Percentiles rank a stretch among this genome's conserved stretches.
Evolutionary conservation across 441 rosid genomes (phyloP).

Genomic region (Isatis lusitanica): DNA sequence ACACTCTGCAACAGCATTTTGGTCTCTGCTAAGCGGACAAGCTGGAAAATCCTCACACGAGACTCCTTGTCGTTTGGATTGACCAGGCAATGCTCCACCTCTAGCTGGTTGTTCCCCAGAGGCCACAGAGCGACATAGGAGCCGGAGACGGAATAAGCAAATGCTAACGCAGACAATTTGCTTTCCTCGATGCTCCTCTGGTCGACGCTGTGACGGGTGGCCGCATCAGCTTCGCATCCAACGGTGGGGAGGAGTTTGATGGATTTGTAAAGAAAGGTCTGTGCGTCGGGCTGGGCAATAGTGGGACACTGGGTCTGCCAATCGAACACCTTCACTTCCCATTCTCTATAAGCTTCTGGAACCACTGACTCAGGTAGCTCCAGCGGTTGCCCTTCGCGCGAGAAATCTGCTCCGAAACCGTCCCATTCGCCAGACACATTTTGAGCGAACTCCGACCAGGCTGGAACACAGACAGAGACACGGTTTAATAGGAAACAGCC

Average conservation of each 20-base stretch:
- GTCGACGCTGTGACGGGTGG: conserved; percentile 64
- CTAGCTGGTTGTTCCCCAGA: conserved; percentile 42
- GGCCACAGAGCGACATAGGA: conserved; percentile 77
- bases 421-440: conserved; percentile 96
- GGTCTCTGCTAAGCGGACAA: conserved; percentile 40
- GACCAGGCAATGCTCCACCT: conserved; percentile 79
- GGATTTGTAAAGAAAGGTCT: conserved; percentile 49
- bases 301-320: conserved; percentile 99
- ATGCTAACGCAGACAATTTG: conserved; percentile 48
- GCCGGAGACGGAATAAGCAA: conserved; percentile 64
- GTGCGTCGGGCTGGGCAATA: conserved; percentile 53
- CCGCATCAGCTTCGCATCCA: conserved; percentile 97
- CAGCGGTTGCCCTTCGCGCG: conserved; percentile 59
- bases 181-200: conserved; percentile 49
- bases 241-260: conserved; percentile 94
- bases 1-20: conserved; percentile 46
- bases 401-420: conserved; percentile 86
- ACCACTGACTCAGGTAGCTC: conserved; percentile 86
- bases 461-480: conserved; percentile 31
- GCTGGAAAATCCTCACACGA: conserved; percentile 72
- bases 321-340: conserved; percentile 92
- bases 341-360: conserved; percentile 86
- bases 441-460: conserved; percentile 75
- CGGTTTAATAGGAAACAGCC: background rate
- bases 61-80: conserved; percentile 78